These are phyloP conservation scores for Brachypodium distachyon DNA, from an alignment of 202 grass and related monocot species.

Conservation along the genomic window DNA sequence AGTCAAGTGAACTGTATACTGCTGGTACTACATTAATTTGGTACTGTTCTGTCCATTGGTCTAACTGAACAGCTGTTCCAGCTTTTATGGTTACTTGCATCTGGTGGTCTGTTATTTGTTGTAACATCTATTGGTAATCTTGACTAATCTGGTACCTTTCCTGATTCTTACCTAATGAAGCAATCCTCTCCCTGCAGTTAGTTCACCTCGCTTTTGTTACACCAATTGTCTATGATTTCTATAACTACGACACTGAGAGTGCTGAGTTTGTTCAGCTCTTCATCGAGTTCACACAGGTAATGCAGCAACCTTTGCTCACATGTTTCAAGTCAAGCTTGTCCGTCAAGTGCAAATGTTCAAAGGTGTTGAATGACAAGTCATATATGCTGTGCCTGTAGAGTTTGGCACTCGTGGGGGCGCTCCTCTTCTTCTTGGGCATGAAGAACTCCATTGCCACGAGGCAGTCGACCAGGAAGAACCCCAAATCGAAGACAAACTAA, in stretches of 20 bases:
- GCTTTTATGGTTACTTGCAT: not conserved
- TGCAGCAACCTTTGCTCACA: not conserved
- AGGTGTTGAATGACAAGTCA: not conserved
- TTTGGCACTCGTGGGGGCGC: conserved; percentile 17
- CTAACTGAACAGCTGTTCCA: not conserved
- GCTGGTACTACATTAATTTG: not conserved
- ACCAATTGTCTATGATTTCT: conserved; percentile 40
- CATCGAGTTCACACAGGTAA: conserved; percentile 40
- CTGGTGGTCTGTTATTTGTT: not conserved
- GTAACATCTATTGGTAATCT: not conserved
- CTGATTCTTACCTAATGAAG: not conserved
- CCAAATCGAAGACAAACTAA: conserved; percentile 39
- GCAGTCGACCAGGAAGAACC: conserved; percentile 19
- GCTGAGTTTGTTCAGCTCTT: conserved; percentile 41
- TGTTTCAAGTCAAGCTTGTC: not conserved
- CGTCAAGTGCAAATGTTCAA: not conserved
- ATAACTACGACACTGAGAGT: conserved; percentile 26
- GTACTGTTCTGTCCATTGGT: not conserved
- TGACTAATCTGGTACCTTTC: not conserved
- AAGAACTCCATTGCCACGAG: conserved; percentile 46
- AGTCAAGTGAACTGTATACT: not conserved
- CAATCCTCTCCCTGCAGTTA: conserved; percentile 15
- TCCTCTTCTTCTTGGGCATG: conserved; percentile 42
- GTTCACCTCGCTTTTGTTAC: conserved; percentile 26
- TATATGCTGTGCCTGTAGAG: conserved; percentile 2